A percentile compares a stretch with the other conserved stretches of the same genome.
phyloP scores from a whole-genome alignment of 2,329 filamentous ascomycete species.

The Akanthomyces muscarius region DNA sequence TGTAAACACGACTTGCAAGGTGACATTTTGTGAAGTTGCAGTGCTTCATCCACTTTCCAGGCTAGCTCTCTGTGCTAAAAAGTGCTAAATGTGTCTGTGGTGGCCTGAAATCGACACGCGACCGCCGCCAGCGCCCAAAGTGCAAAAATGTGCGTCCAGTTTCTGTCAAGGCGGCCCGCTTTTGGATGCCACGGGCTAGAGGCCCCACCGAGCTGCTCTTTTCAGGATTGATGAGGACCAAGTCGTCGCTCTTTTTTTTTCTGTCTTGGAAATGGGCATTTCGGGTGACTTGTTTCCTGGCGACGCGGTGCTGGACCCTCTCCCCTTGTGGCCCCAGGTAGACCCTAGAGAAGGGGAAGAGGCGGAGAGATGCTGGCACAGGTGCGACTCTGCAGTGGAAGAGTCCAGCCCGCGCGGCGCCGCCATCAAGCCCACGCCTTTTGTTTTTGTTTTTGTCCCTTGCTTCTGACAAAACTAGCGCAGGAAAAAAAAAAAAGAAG shows the following conservation, averaged over 20 bases:
- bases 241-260: background rate
- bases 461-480: background rate
- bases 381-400: background rate
- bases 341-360: no score
- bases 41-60: background rate
- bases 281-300: background rate
- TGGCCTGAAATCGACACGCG: slow-evolving; percentile 10
- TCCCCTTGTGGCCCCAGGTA: background rate
- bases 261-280: background rate
- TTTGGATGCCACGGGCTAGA: background rate
- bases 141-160: background rate
- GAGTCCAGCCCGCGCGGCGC: background rate
- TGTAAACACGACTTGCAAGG: background rate
- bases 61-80: background rate
- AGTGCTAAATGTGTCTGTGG: background rate
- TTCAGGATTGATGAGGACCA: background rate
- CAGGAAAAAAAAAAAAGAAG: background rate
- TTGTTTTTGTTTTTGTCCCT: background rate
- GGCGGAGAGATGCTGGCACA: background rate
- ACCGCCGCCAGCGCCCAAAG: background rate
- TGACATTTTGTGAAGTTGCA: background rate
- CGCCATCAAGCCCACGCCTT: background rate
- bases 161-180: slow-evolving; percentile 12
- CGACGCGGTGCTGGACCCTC: background rate
- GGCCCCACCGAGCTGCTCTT: background rate